Percentiles rank a stretch among this genome's conserved stretches.
Conservation (phyloP, 2,329 filamentous ascomycete species). For the Ascochyta pisi region DNA sequence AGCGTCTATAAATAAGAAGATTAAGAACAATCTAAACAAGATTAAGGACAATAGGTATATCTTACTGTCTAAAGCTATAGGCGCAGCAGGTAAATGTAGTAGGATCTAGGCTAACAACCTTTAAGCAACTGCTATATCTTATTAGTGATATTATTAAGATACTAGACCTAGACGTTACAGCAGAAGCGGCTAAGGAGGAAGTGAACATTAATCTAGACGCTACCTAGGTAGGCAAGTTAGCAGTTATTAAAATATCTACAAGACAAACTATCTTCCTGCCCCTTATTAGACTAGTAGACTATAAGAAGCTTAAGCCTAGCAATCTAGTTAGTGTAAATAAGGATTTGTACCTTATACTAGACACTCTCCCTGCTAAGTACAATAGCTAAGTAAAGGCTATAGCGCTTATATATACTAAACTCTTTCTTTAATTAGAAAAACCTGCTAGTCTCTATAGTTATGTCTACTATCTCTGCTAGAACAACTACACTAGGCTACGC, state of each 20-base stretch:
- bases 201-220: constrained; percentile 99
- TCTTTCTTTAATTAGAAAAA: constrained; percentile 98
- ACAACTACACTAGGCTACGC: too few relatives aligned
- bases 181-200: constrained; percentile 94
- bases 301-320: constrained; percentile 90
- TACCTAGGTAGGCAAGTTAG: constrained; percentile 94
- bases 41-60: constrained; percentile 96
- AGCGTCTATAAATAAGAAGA: constrained; percentile 95
- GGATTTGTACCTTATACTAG: constrained; percentile 95
- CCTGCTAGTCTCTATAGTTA: too few relatives aligned
- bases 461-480: too few relatives aligned
- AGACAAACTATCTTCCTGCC: constrained; percentile 98
- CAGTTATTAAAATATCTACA: constrained; percentile 99
- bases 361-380: constrained; percentile 96
- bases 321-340: constrained; percentile 99
- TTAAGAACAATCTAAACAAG: constrained; percentile 98
- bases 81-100: not conserved
- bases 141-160: constrained; percentile 98
- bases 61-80: not conserved
- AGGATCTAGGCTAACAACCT: constrained; percentile 8
- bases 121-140: constrained; percentile 93
- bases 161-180: constrained; percentile 92
- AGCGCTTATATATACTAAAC: too few relatives aligned
- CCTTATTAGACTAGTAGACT: constrained; percentile 94
- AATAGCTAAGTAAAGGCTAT: constrained; percentile 99